Evolutionary conservation across 176 grass and related monocot genomes (phyloP), one percentile per base, ranked within the genome.

Genomic region (Areca catechu): DNA sequence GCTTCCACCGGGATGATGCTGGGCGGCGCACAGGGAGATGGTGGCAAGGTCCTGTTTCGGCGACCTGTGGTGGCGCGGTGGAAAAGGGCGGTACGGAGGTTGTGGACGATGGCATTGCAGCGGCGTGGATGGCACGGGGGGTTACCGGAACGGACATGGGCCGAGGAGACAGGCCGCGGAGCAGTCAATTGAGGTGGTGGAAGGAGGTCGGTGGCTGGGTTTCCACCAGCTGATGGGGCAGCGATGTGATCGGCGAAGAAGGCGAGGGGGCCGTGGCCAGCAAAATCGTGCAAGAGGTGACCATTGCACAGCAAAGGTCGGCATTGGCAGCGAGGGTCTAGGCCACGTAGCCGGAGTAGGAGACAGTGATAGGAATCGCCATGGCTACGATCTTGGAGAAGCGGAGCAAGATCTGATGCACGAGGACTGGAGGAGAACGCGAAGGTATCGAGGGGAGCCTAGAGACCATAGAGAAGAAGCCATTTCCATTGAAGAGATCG

Each of bases 341-440:
- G 64, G 83, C 93, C 24, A 92, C 53, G 79, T 83, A 92, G 29
- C 83, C 83, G 51, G 87, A 98, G 73, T 88, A 88, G 58, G 84
- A 88, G 37, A 92, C 22, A 22, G 87, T 98, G 30, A 89, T 79
- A 56, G 87, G 87, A 60, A 98, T 98, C 78, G 93, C 93, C 93
- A 98, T 98, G 30, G 65, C 60, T 43, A 83, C 4, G 30, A 92
- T 56, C 53, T 62, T 61, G 20, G 55, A 64, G 29, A 72, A 56
- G 73, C 79, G 72, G 18, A 77, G 53, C 20, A 67, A 63, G 67
- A 78, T 61, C 65, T 64, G 67, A 75, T 25, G 57, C 34, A 43
- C 10, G 34, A 10, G 34, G 34, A 1, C 74, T 61, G 48, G 18
- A 28, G 48, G 62, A 66, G 62, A 71, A 80, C 57, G 67, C 0